A percentile compares a stretch with the other conserved stretches of the same genome.
These are phyloP conservation scores for Angomonas ambiguus DNA, from an alignment of 208 protist species.

Conservation along the genomic window DNA sequence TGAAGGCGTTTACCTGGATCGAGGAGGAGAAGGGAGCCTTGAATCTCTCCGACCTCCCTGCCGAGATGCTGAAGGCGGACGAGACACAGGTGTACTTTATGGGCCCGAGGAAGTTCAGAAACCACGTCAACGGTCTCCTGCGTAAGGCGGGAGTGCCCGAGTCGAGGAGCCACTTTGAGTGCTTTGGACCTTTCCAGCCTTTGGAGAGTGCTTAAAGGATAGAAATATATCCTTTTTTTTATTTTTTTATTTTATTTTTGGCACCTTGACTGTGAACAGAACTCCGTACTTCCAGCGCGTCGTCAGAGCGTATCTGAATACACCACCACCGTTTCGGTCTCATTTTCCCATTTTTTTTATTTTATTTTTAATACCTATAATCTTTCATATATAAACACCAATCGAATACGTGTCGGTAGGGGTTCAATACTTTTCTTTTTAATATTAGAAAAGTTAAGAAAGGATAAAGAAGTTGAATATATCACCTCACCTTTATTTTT, in stretches of 20 bases:
- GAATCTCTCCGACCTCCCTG: conserved; percentile 20
- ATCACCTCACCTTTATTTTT: not conserved
- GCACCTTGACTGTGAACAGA: not conserved
- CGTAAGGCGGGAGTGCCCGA: conserved; percentile 5
- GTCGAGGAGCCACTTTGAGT: conserved; percentile 30
- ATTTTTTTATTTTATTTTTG: conserved; percentile 7
- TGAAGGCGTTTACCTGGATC: conserved; percentile 26
- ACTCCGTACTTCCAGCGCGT: too few species aligned
- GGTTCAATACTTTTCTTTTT: too few species aligned
- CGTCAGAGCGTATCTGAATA: too few species aligned
- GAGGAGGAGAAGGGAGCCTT: conserved; percentile 30
- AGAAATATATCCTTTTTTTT: not conserved
- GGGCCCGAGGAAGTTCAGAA: conserved; percentile 29
- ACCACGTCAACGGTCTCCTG: conserved; percentile 19
- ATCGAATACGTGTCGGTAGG: too few species aligned
- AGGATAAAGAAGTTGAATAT: conserved; percentile 1
- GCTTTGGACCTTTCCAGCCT: conserved; percentile 31
- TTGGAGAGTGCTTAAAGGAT: not conserved
- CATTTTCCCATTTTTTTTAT: too few species aligned
- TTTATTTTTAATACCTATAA: too few species aligned
- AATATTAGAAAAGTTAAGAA: too few species aligned
- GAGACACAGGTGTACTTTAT: conserved; percentile 28
- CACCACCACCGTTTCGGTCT: too few species aligned
- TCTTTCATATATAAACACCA: too few species aligned
- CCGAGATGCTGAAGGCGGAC: conserved; percentile 9